Conservation (phyloP, 106 monocot genomes). For the Platanthera guangdongensis region DNA sequence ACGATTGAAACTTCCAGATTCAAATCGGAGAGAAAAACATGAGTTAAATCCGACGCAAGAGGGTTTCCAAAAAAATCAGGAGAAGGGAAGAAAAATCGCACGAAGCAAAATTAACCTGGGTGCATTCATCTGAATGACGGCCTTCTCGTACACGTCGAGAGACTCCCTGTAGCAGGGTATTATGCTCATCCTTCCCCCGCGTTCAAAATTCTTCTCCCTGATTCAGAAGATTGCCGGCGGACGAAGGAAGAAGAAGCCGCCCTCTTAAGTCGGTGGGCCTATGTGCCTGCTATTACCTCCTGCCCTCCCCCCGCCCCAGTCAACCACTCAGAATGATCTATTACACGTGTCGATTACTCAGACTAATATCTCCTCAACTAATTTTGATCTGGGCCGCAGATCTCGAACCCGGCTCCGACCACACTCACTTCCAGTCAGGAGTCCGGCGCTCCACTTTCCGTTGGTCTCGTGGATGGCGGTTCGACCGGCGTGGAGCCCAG, state of each 20-base stretch:
- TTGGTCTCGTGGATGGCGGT: neutral
- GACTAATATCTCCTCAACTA: neutral
- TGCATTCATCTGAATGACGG: conserved; percentile 57
- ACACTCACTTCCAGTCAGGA: neutral
- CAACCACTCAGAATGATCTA: neutral
- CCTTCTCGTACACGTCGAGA: conserved; percentile 61
- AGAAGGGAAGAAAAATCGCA: neutral
- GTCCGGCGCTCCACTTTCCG: too few species aligned
- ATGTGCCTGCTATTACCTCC: neutral
- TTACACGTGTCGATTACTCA: neutral
- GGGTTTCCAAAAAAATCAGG: neutral
- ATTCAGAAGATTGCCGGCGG: neutral
- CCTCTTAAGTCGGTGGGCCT: neutral
- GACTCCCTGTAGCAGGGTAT: conserved; percentile 10
- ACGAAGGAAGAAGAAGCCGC: neutral
- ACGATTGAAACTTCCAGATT: neutral
- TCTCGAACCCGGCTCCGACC: neutral
- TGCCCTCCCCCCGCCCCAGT: neutral
- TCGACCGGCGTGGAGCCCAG: neutral
- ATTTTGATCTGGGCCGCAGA: neutral
- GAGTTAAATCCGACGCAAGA: too few species aligned
- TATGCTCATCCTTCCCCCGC: conserved; percentile 25
- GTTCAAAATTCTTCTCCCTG: neutral
- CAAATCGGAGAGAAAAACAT: neutral
- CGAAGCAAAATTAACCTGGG: conserved; percentile 29